Conservation (phyloP, 352 stramenopile genomes). For the Pythium volutum region DNA sequence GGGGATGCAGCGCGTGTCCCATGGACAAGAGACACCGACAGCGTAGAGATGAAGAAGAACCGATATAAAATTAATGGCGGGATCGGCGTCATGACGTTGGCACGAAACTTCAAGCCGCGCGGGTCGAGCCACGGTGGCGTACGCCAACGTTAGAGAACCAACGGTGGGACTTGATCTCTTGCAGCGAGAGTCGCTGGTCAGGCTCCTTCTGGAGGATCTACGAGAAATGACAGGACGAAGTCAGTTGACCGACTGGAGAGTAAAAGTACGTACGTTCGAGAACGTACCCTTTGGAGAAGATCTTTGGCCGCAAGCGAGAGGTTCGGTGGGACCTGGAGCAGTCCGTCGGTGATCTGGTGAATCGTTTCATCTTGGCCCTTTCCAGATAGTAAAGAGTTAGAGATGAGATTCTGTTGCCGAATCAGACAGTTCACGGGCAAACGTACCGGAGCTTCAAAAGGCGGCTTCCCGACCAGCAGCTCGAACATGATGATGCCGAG, state of each 20-base stretch:
- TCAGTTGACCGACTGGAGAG: background rate
- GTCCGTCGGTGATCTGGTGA: conserved; percentile 90
- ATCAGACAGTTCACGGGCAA: background rate
- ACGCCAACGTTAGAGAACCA: conserved; percentile 65
- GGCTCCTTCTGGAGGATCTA: conserved; percentile 80
- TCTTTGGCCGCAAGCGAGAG: conserved; percentile 73
- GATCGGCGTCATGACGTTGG: background rate
- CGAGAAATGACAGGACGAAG: background rate
- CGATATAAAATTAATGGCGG: conserved; percentile 1
- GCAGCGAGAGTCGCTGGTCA: conserved; percentile 50
- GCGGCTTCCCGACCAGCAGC: conserved; percentile 95
- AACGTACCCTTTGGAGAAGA: conserved; percentile 56
- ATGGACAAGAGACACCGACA: background rate
- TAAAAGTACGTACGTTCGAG: background rate
- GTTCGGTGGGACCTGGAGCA: conserved; percentile 58
- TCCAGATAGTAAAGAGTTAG: background rate
- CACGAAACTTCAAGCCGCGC: conserved; percentile 12
- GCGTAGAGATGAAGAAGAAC: background rate
- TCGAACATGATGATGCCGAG: conserved; percentile 99
- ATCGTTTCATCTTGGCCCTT: conserved; percentile 95
- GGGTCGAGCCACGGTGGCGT: conserved; percentile 42
- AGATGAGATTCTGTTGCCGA: background rate
- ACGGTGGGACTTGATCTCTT: conserved; percentile 70
- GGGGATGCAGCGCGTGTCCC: background rate
- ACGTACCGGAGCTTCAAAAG: conserved; percentile 94